Percentiles rank a stretch among this genome's conserved stretches.
phyloP scores from a whole-genome alignment of 805 yeast genomes.

The Candida silvicultrix region DNA sequence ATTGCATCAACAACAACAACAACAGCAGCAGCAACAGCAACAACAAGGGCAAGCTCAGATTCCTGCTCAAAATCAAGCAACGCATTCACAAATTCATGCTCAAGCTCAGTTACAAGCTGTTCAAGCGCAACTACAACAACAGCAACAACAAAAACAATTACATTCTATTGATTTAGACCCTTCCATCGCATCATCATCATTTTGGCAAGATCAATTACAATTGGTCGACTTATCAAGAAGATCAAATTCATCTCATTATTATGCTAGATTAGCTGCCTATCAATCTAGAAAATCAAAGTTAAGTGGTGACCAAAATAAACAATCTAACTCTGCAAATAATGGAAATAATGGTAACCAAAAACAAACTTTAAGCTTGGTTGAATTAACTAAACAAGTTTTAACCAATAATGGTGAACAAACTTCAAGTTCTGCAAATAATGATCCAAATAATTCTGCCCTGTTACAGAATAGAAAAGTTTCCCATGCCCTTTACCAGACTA shows the following conservation, averaged over 20 bases:
- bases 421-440: slow-evolving; percentile 10
- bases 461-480: not conserved
- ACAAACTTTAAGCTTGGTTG: slow-evolving; percentile 27
- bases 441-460: slow-evolving; percentile 14
- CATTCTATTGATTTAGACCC: slow-evolving; percentile 27
- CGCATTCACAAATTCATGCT: slow-evolving; percentile 3
- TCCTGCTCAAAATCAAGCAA: too few species aligned
- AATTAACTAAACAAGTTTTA: slow-evolving; percentile 31
- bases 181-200: slow-evolving; percentile 30
- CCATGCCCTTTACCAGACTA: slow-evolving; percentile 5
- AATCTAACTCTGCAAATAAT: not conserved
- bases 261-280: slow-evolving; percentile 78
- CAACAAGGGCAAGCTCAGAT: slow-evolving; percentile 10
- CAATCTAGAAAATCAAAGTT: slow-evolving; percentile 38
- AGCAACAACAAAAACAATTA: slow-evolving; percentile 11
- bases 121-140: slow-evolving; percentile 19
- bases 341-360: slow-evolving; percentile 12
- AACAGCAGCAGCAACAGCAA: slow-evolving; percentile 24
- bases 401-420: slow-evolving; percentile 19
- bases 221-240: slow-evolving; percentile 66
- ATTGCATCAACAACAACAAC: slow-evolving; percentile 22
- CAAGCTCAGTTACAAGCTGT: slow-evolving; percentile 24
- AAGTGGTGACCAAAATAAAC: not conserved
- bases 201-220: slow-evolving; percentile 79
- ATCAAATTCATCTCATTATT: slow-evolving; percentile 66